Percentiles rank a stretch among this genome's conserved stretches.
Conservation (phyloP, 192 early-diverging fungal genomes). For the Backusella psychrophila region DNA sequence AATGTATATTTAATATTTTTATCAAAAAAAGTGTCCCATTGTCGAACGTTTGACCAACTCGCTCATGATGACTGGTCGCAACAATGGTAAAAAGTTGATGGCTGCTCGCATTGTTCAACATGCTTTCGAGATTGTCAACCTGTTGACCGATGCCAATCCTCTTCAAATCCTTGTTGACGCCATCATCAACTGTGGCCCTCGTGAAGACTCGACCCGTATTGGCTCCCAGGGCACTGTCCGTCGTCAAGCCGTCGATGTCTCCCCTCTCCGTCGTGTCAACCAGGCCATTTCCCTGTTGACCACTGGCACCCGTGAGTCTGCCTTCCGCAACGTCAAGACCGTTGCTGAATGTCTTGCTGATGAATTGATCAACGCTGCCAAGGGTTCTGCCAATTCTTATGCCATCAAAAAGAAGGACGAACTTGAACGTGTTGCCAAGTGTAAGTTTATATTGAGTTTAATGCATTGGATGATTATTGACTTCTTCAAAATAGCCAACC, state of each 20-base stretch:
- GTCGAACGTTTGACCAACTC: slow-evolving; percentile 98
- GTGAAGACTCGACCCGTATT: slow-evolving; percentile 99
- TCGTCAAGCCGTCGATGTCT: slow-evolving; percentile 99
- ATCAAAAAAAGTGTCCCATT: slow-evolving; percentile 73
- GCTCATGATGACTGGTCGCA: slow-evolving; percentile 99
- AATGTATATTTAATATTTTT: slow-evolving; percentile 6
- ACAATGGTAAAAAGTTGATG: slow-evolving; percentile 99
- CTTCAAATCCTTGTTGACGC: slow-evolving; percentile 98
- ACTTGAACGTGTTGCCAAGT: slow-evolving; percentile 87
- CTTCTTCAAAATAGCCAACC: background rate
- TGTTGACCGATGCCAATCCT: slow-evolving; percentile 97
- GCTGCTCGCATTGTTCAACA: slow-evolving; percentile 98
- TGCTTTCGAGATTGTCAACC: slow-evolving; percentile 98
- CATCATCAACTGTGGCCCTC: slow-evolving; percentile 98
- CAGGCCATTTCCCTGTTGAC: slow-evolving; percentile 92
- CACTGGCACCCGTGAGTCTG: slow-evolving; percentile 95
- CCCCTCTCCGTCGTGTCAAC: slow-evolving; percentile 97
- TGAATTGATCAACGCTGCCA: slow-evolving; percentile 98
- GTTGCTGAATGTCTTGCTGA: slow-evolving; percentile 99
- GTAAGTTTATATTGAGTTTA: slow-evolving; percentile 1
- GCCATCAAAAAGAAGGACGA: slow-evolving; percentile 99
- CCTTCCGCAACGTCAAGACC: slow-evolving; percentile 99
- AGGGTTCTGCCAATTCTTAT: slow-evolving; percentile 98
- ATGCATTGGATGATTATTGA: background rate
- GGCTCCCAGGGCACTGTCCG: slow-evolving; percentile 96